A percentile compares a stretch with the other conserved stretches of the same genome.
These are phyloP conservation scores for Coccinonectria pachysandricola DNA, from an alignment of 2,329 filamentous ascomycete species.

Conservation along the genomic window DNA sequence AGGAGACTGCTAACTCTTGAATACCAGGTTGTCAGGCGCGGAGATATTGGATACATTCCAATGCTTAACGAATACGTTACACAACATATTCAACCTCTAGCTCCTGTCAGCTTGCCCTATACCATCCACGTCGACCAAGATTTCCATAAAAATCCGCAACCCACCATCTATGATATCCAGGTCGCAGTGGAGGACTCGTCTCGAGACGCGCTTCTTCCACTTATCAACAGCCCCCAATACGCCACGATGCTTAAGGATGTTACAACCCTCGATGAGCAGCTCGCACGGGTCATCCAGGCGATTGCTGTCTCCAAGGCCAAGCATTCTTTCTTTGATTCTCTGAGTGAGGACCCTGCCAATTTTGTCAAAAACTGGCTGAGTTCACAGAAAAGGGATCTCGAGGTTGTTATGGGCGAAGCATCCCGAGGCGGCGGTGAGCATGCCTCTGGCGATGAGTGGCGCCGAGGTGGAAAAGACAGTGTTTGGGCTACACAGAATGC, in stretches of 20 bases:
- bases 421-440: slow-evolving; percentile 50
- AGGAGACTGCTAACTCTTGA: slow-evolving; percentile 14
- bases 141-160: slow-evolving; percentile 62
- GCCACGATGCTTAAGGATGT: slow-evolving; percentile 67
- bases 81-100: slow-evolving; percentile 66
- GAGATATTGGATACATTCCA: slow-evolving; percentile 75
- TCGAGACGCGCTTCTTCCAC: slow-evolving; percentile 51
- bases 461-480: slow-evolving; percentile 45
- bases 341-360: slow-evolving; percentile 70
- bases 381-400: slow-evolving; percentile 82
- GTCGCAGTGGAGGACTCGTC: slow-evolving; percentile 79
- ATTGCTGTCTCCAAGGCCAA: slow-evolving; percentile 80
- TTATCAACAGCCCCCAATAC: slow-evolving; percentile 61
- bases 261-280: slow-evolving; percentile 67
- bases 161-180: slow-evolving; percentile 83
- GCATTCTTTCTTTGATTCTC: slow-evolving; percentile 71
- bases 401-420: slow-evolving; percentile 77
- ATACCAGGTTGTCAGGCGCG: slow-evolving; percentile 57
- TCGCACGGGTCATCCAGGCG: slow-evolving; percentile 73
- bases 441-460: slow-evolving; percentile 56
- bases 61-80: slow-evolving; percentile 72
- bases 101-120: slow-evolving; percentile 76
- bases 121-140: slow-evolving; percentile 87
- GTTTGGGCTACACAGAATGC: slow-evolving; percentile 49
- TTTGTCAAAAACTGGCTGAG: slow-evolving; percentile 85